These are phyloP conservation scores for Cladosporium sp. DNA, from an alignment of 2,329 filamentous ascomycete species.

Conservation along the genomic window DNA sequence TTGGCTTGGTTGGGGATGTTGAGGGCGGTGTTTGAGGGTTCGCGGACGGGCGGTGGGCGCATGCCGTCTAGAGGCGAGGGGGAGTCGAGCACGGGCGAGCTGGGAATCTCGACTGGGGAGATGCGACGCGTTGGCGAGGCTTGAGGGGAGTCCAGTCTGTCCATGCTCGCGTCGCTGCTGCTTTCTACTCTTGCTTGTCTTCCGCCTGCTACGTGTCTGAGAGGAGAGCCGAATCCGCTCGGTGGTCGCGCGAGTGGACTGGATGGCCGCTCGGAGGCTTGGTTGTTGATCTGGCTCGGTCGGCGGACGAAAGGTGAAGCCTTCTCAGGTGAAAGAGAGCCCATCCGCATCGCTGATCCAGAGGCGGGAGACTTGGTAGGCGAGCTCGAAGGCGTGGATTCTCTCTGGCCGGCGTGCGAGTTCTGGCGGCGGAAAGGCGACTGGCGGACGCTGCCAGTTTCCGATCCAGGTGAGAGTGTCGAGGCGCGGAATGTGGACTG, in stretches of 20 bases:
- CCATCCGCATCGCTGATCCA: background rate
- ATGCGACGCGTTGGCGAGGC: constrained; percentile 8
- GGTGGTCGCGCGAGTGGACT: constrained; percentile 32
- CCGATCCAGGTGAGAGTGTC: constrained; percentile 2
- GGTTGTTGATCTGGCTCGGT: constrained; percentile 27
- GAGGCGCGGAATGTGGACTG: constrained; percentile 10
- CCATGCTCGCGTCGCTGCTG: constrained; percentile 8
- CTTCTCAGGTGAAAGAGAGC: constrained; percentile 19
- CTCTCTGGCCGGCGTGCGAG: constrained; percentile 34
- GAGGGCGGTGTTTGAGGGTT: constrained; percentile 23
- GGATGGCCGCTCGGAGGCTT: constrained; percentile 23
- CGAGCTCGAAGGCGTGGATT: constrained; percentile 17
- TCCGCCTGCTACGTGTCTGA: constrained; percentile 17
- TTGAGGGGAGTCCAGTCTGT: constrained; percentile 3
- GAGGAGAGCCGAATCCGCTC: constrained; percentile 24
- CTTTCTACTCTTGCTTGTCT: constrained; percentile 14
- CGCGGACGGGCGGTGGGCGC: constrained; percentile 20
- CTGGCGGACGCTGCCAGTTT: constrained; percentile 16
- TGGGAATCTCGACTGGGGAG: constrained; percentile 1
- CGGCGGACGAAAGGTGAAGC: constrained; percentile 30
- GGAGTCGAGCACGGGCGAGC: constrained; percentile 1
- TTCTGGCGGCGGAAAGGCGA: constrained; percentile 31
- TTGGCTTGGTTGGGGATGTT: constrained; percentile 18
- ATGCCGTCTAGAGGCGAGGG: constrained; percentile 17
- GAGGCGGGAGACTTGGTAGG: constrained; percentile 16